Conservation (phyloP, 768 basidiomycete genomes). For the Rhodotorula paludigena region DNA sequence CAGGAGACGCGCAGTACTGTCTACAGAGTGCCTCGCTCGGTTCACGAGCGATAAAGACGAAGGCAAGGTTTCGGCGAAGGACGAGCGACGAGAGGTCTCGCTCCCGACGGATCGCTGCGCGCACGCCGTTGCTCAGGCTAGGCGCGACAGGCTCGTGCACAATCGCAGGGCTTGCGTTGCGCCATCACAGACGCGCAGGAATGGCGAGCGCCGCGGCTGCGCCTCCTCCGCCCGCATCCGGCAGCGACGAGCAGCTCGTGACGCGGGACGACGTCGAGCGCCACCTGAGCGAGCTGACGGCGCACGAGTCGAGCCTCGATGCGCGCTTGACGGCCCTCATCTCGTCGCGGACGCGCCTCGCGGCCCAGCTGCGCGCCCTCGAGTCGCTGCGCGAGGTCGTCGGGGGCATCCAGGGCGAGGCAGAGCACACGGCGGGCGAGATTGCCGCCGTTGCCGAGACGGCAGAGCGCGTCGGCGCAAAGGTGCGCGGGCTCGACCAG, state of each 20-base stretch:
- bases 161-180: no score
- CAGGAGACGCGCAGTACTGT: no score
- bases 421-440: conserved; percentile 16
- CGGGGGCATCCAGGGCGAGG: conserved; percentile 23
- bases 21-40: no score
- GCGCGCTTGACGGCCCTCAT: conserved; percentile 18
- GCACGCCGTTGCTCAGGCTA: no score
- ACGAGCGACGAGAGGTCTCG: no score
- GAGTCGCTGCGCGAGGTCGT: conserved; percentile 17
- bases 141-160: no score
- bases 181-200: no score
- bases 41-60: no score
- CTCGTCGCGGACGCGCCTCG: conserved; percentile 9
- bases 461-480: conserved; percentile 83
- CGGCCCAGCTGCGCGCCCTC: conserved; percentile 19
- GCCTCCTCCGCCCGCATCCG: not conserved
- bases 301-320: conserved; percentile 29
- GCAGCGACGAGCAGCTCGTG: conserved; percentile 14
- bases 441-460: conserved; percentile 48
- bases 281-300: conserved; percentile 4
- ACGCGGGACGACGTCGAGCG: conserved; percentile 22
- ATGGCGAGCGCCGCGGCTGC: no score
- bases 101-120: no score
- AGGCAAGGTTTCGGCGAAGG: no score
- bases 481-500: conserved; percentile 80